Base-by-base conservation (phyloP, 1,284 basidiomycete genomes). In the Heterobasidion occidentale region DNA sequence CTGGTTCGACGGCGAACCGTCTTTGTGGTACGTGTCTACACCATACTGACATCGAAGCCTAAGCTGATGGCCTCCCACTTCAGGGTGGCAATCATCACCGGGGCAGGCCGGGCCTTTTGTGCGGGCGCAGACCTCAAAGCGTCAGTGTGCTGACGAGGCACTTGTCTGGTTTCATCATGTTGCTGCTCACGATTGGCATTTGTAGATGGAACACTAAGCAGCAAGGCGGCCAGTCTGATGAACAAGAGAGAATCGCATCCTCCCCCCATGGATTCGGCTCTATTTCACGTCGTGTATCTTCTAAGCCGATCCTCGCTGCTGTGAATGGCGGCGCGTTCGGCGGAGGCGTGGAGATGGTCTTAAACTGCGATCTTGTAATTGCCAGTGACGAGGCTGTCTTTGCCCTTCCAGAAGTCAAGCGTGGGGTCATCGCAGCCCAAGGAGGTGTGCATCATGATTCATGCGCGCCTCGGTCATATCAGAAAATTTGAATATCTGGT, bases 311-410 rank as follows among this genome's bases (percentile, higher is more conserved):
- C 60, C 88, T 94, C 53, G 89, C 90, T 17, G 91, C 92, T 2
- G 86, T 94, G 1, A 84, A 88, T 62, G 92, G 92, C 12, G 78
- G 84, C 35, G 84, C 88, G 3, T 87, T 86, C 61, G 92, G 92
- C 12, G 92, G 92, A 5, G 92, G 90, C 1, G 76, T 83, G 46
- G 92, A 94, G 67, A 80, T 92, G 52, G 61, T 91, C 0, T 67
- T 93, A 9, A 94, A 94, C 61, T 92, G 89, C 62, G 92, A 94
- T 66, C 67, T 94, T 33, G 88, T 93, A 36, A 72, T 95, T n/a
- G 86, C 90, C 1, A 80, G 77, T 56, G 75, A 84, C 48, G 78
- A 84, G 11, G 85, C 88, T 7, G 81, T 79, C 56, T 87, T 95
- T 59, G 88, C 81, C 3, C 75, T 94, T 38, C 90, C 90, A 0